Evolutionary conservation across 148 eudicot species (phyloP), one percentile per base, ranked within the genome.

Genomic region (Camellia lanceoleosa): DNA sequence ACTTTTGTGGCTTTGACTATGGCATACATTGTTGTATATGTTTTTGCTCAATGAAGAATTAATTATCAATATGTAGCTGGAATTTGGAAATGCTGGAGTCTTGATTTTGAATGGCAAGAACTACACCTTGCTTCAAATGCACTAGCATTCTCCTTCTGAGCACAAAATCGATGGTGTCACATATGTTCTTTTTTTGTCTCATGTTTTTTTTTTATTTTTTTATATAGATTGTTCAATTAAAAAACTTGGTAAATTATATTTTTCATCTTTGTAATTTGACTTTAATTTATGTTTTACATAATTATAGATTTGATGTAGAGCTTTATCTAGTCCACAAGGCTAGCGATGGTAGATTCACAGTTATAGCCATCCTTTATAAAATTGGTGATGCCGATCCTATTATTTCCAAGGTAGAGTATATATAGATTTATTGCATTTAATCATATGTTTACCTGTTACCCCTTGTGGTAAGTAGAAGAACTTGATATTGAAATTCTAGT

Each of bases 141-240:
- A n/a, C 68, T 89, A 93, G 94, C 99, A 93, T 76, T 23, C 97
- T 77, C 99, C 99, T 67, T 92, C 99, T n/a, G 99, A 95, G 78
- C 99, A 95, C 80, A 87, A 54, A 51, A 75, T 95, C 19, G 72
- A 93, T 62, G 94, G 97, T 3, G 77, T 80, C 69, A 80, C 61
- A 97, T 95, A 91, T 84, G 85, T 42, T 1, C 20, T 55, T 52
- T 43, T 59, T 59, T 73, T n/a, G 19, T 44, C 67, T 30, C 68
- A 23, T 20, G 55, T 73, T 60, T 41, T 54, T 56, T 3, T n/a
- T 7, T 3, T n/a, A n/a, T n/a, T 7, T 3, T n/a, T n/a, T n/a
- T 7, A 4, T 49, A 49, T 7, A 49, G 52, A 7, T 5, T 49
- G 52, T 49, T 49, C 52, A 49, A 49, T 5, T 49, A 49, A 49